Base-by-base conservation (phyloP, 768 basidiomycete genomes). In the Clavulina sp. region DNA sequence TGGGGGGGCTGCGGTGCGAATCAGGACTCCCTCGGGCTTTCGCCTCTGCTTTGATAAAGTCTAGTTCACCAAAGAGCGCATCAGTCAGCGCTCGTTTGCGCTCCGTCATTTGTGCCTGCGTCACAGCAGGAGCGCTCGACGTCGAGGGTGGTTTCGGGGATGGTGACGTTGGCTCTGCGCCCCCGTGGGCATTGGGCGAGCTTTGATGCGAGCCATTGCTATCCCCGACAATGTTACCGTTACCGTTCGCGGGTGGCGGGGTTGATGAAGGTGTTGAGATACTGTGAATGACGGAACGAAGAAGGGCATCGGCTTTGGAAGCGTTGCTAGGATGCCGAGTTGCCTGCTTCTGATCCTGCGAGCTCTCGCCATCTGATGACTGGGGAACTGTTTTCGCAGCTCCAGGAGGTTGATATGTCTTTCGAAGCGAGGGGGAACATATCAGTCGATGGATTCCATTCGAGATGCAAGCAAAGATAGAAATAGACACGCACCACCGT, bases 231-330 rank as follows among this genome's bases (percentile, higher is more conserved):
- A 33, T 6, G 40, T 28, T 28, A n/a, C 13, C 43, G 4, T n/a
- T 24, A 7, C 13, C 9, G 44, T 9, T 24, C 9, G 48, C 23
- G 7, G 29, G 48, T 9, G 48, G 48, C 6, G 51, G 9, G 13
- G 21, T 29, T n/a, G 54, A 24, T 16, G 44, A 34, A 18, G 51
- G 3, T 4, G 49, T 19, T 6, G 41, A 44, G n/a, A 84, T 75
- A 55, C 72, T 74, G 55, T 71, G 68, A 31, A 76, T 64, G 63
- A 69, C 73, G 2, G 83, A 78, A 57, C 81, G 76, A 38, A 85
- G 67, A 23, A 85, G 64, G 30, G 80, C 80, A 57, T 64, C 80
- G 5, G 77, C 78, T 64, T 78, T 78, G 28, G 70, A 71, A 43
- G 66, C 68, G 48, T 75, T 72, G 52, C 81, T 77, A 50, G 67